These are phyloP conservation scores for Rehmannia glutinosa DNA, from an alignment of 257 asterid genomes.

Conservation along the genomic window DNA sequence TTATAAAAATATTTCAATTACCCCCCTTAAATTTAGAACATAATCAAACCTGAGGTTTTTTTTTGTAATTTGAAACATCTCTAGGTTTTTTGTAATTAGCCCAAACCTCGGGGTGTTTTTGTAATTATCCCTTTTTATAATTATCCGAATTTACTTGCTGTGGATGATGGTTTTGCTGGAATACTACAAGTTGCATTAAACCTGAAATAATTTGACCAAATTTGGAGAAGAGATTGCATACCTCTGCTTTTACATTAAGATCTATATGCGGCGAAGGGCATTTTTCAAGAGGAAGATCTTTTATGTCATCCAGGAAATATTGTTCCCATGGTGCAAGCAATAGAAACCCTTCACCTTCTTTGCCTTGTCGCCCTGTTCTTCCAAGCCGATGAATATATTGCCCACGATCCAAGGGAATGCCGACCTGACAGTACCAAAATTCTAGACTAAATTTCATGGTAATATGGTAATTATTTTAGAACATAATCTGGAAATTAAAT, in stretches of 20 bases:
- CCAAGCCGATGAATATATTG: conserved; percentile 91
- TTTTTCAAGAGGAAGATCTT: conserved; percentile 73
- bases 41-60: too few relatives aligned
- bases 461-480: not conserved
- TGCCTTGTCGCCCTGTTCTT: conserved; percentile 91
- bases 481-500: not conserved
- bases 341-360: conserved; percentile 73
- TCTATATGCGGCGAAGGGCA: conserved; percentile 38
- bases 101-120: too few relatives aligned
- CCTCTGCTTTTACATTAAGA: conserved; percentile 52
- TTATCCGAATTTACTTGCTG: not conserved
- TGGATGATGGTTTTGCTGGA: not conserved
- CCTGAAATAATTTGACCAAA: conserved; percentile 1
- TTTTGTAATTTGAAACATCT: too few relatives aligned
- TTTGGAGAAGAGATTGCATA: conserved; percentile 16
- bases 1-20: too few relatives aligned
- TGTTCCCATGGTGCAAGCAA: conserved; percentile 94
- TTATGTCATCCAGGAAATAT: conserved; percentile 69
- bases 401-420: conserved; percentile 76
- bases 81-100: too few relatives aligned
- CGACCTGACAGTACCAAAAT: conserved; percentile 45
- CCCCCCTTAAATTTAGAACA: too few relatives aligned
- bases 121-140: too few relatives aligned
- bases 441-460: not conserved
- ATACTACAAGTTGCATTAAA: not conserved